Base-by-base conservation (phyloP, 2,329 filamentous ascomycete genomes). In the Emydomyces testavorans region DNA sequence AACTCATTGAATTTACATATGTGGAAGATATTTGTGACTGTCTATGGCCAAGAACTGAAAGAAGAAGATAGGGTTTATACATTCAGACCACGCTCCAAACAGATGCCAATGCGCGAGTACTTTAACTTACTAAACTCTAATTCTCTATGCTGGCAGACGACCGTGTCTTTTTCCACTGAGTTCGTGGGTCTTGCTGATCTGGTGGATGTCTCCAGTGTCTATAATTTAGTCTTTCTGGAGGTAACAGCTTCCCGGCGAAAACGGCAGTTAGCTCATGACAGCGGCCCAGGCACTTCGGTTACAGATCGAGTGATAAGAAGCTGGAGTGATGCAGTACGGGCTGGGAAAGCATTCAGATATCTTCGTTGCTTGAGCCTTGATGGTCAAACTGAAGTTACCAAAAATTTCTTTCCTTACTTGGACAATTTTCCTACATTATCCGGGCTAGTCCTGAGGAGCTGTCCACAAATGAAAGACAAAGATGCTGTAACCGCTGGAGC, bases 1-100 rank as follows among this genome's bases (percentile, higher is more conserved):
- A 53, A 56, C 13, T 64, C 61, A 32, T 56, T 61, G 50, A 71
- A 65, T 18, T 53, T 69, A 23, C 58, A 68, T 45, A 64, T 67
- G 54, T 71, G 69, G 69, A 69, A 66, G 34, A 56, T 69, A n/a
- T 60, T 69, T 44, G 61, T 62, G 13, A 60, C 55, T 3, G 57
- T 52, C 15, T 71, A 70, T 54, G 62, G 64, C 6, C 32, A 44
- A 6, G 53, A 67, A 29, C 69, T 71, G 32, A 53, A 51, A 6
- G 26, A 56, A 16, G 18, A 59, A 15, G 47, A 56, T 4, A 56
- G 56, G 11, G 56, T 61, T 21, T 66, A 64, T 39, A 53, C 52
- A 4, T 54, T 67, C 44, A 58, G 56, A n/a, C 58, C 65, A 18
- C 53, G 51, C 6, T 49, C 50, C 3, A 62, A 63, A 7, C 52